These are phyloP conservation scores for Staphylotrichum longicolle DNA, from an alignment of 495 filamentous ascomycete species.

Conservation along the genomic window DNA sequence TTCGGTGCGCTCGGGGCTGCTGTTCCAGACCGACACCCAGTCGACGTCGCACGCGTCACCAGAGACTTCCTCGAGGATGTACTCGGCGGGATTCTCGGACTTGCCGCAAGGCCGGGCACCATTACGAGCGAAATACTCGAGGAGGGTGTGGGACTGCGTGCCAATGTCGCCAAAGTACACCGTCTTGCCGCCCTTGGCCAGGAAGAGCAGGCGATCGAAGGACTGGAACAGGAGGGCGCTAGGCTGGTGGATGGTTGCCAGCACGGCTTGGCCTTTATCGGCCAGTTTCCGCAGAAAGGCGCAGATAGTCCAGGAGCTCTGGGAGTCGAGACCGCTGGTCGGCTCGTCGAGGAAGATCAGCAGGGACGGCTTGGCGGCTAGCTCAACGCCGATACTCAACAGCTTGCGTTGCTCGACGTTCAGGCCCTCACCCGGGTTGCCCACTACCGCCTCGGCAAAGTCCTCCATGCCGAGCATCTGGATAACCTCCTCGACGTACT, in stretches of 20 bases:
- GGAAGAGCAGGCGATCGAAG: constrained; percentile 68
- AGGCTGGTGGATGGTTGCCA: constrained; percentile 78
- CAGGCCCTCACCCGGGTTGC: constrained; percentile 64
- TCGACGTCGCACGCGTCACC: constrained; percentile 54
- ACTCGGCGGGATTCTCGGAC: constrained; percentile 75
- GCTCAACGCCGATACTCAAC: constrained; percentile 86
- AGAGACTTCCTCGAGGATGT: constrained; percentile 83
- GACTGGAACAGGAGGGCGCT: constrained; percentile 68
- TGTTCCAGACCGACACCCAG: constrained; percentile 75
- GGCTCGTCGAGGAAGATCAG: constrained; percentile 76
- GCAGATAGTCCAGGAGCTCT: constrained; percentile 77
- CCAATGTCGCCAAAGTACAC: constrained; percentile 66
- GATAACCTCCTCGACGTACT: constrained; percentile 85
- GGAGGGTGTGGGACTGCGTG: constrained; percentile 39
- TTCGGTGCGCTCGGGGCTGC: constrained; percentile 57
- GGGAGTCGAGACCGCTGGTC: constrained; percentile 79
- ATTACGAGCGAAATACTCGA: constrained; percentile 57
- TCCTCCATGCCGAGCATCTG: constrained; percentile 79
- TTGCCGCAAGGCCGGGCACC: constrained; percentile 65
- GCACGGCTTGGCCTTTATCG: constrained; percentile 69
- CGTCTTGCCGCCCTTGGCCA: constrained; percentile 63
- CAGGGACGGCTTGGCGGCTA: constrained; percentile 80
- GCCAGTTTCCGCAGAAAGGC: constrained; percentile 83
- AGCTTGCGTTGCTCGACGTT: constrained; percentile 56
- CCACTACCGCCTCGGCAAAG: constrained; percentile 79